Conservation (phyloP, 805 yeast genomes). For the Brettanomyces nanus region DNA sequence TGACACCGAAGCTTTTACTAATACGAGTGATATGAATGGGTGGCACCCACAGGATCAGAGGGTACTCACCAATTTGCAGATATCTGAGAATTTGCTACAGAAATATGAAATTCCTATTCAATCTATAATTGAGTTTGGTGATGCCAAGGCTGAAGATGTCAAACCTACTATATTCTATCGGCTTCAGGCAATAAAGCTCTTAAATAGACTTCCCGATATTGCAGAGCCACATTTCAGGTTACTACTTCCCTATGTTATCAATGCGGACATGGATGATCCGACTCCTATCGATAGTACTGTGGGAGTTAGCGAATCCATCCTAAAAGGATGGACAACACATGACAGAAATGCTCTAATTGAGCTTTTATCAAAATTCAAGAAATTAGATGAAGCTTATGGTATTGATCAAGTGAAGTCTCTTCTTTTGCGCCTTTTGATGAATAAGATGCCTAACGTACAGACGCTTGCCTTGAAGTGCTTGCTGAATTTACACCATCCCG, state of each 20-base stretch:
- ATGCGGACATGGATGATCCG: slow-evolving; percentile 27
- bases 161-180: slow-evolving; percentile 40
- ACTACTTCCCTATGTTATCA: slow-evolving; percentile 51
- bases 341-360: slow-evolving; percentile 55
- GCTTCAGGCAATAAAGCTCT: slow-evolving; percentile 47
- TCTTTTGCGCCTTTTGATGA: slow-evolving; percentile 49
- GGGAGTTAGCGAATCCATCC: too few relatives aligned
- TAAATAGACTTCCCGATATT: slow-evolving; percentile 50
- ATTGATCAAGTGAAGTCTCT: slow-evolving; percentile 46
- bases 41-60: slow-evolving; percentile 42
- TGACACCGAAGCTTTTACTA: slow-evolving; percentile 8
- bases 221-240: slow-evolving; percentile 57
- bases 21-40: neutral
- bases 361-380: slow-evolving; percentile 56
- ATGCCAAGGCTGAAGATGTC: slow-evolving; percentile 28
- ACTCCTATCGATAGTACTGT: slow-evolving; percentile 17
- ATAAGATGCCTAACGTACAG: slow-evolving; percentile 56
- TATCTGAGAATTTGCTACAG: slow-evolving; percentile 20
- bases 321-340: slow-evolving; percentile 23
- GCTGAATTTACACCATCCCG: slow-evolving; percentile 52
- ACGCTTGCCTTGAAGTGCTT: slow-evolving; percentile 64
- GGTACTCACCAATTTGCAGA: slow-evolving; percentile 32
- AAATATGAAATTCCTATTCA: slow-evolving; percentile 27
- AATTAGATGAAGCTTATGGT: slow-evolving; percentile 45
- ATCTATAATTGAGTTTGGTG: slow-evolving; percentile 32